Evolutionary conservation across 352 stramenopile species (phyloP).

Genomic region (Pythium sp.): DNA sequence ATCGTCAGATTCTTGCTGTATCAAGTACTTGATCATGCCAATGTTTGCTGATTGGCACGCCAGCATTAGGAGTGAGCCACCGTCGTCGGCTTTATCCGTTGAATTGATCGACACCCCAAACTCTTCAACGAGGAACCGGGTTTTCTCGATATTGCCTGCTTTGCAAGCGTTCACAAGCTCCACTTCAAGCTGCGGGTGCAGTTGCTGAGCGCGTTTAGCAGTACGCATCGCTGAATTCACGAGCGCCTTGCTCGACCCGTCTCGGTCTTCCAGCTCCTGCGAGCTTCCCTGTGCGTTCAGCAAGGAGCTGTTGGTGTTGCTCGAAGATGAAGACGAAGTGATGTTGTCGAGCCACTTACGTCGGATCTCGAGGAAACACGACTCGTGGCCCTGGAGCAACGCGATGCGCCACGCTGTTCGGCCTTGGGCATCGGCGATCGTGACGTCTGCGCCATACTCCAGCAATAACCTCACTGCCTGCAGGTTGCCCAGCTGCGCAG

Average conservation of each 20-base stretch:
- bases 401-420: slow-evolving; percentile 64
- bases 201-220: slow-evolving; percentile 11
- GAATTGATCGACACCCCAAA: slow-evolving; percentile 35
- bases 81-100: slow-evolving; percentile 12
- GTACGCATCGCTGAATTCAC: slow-evolving; percentile 16
- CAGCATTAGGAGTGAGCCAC: slow-evolving; percentile 32
- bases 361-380: slow-evolving; percentile 63
- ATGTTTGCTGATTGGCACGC: slow-evolving; percentile 23
- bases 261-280: slow-evolving; percentile 7
- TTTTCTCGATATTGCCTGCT: slow-evolving; percentile 21
- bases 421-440: slow-evolving; percentile 33
- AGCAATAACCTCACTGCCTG: slow-evolving; percentile 38
- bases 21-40: slow-evolving; percentile 21
- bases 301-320: not conserved
- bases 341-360: slow-evolving; percentile 47
- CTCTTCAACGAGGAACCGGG: slow-evolving; percentile 39
- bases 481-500: slow-evolving; percentile 44
- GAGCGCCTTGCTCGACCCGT: slow-evolving; percentile 11
- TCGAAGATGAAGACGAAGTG: not conserved
- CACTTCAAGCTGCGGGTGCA: slow-evolving; percentile 38
- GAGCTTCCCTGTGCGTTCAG: not conserved
- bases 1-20: slow-evolving; percentile 6
- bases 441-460: slow-evolving; percentile 45
- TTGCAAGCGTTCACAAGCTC: slow-evolving; percentile 27
- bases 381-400: slow-evolving; percentile 44